Evolutionary conservation across 1,284 basidiomycete genomes (phyloP).

Genomic region (Melampsora americana): DNA sequence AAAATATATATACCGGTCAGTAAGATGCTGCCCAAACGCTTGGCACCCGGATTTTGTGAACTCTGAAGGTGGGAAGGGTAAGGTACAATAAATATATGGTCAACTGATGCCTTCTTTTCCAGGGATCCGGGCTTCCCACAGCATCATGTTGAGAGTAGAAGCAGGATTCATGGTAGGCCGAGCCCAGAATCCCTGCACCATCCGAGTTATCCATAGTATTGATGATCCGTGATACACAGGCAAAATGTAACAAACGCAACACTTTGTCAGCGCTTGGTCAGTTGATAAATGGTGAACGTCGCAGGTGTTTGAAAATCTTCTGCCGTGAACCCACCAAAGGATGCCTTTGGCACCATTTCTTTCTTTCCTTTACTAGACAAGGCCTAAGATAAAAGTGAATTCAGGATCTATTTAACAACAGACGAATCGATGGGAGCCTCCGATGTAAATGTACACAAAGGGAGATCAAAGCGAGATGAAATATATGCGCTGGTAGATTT

Average conservation of each 20-base stretch:
- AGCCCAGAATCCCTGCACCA: constrained; percentile 86
- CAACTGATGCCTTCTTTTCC: constrained; percentile 55
- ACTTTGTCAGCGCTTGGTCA: not conserved
- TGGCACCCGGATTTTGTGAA: not conserved
- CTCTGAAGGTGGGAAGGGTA: too few species aligned
- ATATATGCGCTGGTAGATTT: too few species aligned
- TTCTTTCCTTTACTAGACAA: constrained; percentile 87
- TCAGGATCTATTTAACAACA: not conserved
- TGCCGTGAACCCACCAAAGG: constrained; percentile 75
- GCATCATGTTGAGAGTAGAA: constrained; percentile 91
- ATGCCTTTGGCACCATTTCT: constrained; percentile 98
- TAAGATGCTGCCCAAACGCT: not conserved
- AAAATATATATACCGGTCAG: not conserved
- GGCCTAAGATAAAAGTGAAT: constrained; percentile 8
- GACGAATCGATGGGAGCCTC: too few species aligned
- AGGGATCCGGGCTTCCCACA: constrained; percentile 83
- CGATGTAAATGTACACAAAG: not conserved
- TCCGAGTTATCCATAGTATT: not conserved
- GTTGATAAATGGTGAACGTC: too few species aligned
- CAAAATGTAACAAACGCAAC: constrained; percentile 9
- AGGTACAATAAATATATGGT: not conserved
- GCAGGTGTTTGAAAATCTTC: not conserved
- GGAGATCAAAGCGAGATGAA: not conserved
- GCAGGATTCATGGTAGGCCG: constrained; percentile 82
- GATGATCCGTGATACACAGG: too few species aligned